phyloP scores from a whole-genome alignment of 2,329 filamentous ascomycete genomes.

The Penicillium sp. region DNA sequence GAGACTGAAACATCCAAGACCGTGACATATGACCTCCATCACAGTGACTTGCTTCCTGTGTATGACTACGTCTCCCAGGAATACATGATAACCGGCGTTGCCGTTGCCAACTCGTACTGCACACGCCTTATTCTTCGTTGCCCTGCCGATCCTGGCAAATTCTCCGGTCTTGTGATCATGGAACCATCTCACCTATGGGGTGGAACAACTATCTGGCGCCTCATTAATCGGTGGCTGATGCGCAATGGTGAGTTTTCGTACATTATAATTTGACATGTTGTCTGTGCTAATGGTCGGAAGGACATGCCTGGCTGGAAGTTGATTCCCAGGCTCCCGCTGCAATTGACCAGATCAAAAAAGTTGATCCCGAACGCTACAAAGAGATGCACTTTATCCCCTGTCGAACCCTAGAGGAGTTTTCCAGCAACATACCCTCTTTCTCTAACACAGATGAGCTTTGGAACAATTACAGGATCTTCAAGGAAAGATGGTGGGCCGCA shows the following conservation, averaged over 20 bases:
- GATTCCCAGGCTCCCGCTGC: constrained; percentile 6
- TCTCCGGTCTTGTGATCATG: constrained; percentile 2
- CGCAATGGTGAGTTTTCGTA: not conserved
- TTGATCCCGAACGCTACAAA: constrained; percentile 3
- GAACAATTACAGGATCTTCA: constrained; percentile 2
- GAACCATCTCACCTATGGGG: constrained; percentile 5
- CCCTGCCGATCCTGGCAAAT: not conserved
- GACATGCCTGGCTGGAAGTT: constrained; percentile 4
- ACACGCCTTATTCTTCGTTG: constrained; percentile 4
- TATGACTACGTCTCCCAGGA: not conserved
- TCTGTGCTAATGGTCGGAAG: not conserved
- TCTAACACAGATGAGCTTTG: not conserved
- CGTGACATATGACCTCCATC: not conserved
- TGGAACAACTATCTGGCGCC: constrained; percentile 1
- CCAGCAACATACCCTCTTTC: not conserved
- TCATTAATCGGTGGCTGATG: constrained; percentile 5
- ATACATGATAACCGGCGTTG: not conserved
- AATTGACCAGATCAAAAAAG: not conserved
- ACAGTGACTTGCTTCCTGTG: not conserved
- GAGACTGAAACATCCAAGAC: constrained; percentile 1
- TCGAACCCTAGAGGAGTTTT: not conserved
- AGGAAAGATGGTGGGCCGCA: not conserved
- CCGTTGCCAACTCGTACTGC: not conserved
- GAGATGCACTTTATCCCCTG: not conserved
- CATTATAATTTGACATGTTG: not conserved